phyloP scores from a whole-genome alignment of 1,284 basidiomycete species.

The Heterobasidion parviporum region DNA sequence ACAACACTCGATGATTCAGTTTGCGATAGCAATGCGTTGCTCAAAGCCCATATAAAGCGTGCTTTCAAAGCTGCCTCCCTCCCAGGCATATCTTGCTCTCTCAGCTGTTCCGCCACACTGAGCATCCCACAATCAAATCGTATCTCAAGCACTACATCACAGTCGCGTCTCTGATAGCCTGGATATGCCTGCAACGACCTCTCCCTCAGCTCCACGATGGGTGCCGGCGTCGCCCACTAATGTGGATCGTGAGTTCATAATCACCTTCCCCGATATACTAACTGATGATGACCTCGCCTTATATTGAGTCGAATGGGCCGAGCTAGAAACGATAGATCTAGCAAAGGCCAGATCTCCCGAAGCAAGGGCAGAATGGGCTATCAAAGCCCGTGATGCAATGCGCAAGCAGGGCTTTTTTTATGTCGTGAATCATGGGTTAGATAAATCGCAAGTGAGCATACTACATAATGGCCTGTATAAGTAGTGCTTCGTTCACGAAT shows the following conservation, averaged over 20 bases:
- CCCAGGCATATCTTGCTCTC: too few species aligned
- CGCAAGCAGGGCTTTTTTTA: constrained; percentile 56
- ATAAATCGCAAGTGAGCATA: constrained; percentile 14
- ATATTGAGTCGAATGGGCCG: constrained; percentile 53
- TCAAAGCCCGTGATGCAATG: constrained; percentile 49
- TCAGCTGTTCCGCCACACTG: too few species aligned
- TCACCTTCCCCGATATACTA: not conserved
- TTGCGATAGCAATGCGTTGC: too few species aligned
- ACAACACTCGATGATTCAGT: too few species aligned
- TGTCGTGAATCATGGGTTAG: constrained; percentile 50
- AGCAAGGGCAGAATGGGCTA: constrained; percentile 36
- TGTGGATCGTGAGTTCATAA: not conserved
- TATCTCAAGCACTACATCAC: too few species aligned
- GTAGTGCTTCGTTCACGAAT: constrained; percentile 16
- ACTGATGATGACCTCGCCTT: not conserved
- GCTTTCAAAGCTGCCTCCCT: too few species aligned
- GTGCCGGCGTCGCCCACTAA: not conserved
- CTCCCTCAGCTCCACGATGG: constrained; percentile 2
- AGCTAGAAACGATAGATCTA: constrained; percentile 60
- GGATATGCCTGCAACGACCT: constrained; percentile 2
- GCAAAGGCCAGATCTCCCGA: constrained; percentile 37
- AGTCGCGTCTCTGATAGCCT: too few species aligned
- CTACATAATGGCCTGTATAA: constrained; percentile 15
- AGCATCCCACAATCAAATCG: too few species aligned
- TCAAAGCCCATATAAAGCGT: too few species aligned